These are phyloP conservation scores for Cladochytrium replicatum DNA, from an alignment of 192 early-diverging fungal species.

Conservation along the genomic window DNA sequence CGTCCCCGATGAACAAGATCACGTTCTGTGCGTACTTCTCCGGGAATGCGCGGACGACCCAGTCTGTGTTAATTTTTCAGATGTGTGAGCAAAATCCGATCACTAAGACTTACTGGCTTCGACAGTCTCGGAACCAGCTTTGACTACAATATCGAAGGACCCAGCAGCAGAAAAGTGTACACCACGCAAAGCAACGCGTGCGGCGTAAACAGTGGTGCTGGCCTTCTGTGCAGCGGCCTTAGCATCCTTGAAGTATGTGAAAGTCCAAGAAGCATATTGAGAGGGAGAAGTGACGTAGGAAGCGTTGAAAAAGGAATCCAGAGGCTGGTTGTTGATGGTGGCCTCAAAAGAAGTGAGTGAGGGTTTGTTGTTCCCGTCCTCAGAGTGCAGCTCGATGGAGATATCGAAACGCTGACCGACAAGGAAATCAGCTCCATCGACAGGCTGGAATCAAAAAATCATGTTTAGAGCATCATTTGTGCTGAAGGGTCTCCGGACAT, in stretches of 20 bases:
- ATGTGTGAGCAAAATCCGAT: constrained; percentile 31
- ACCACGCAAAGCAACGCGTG: constrained; percentile 8
- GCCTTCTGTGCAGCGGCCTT: constrained; percentile 19
- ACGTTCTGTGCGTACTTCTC: constrained; percentile 44
- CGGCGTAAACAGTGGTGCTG: constrained; percentile 33
- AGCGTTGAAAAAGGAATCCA: constrained; percentile 28
- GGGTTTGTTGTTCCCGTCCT: constrained; percentile 21
- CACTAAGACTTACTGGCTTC: no score
- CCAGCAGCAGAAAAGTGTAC: constrained; percentile 1
- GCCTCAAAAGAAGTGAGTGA: constrained; percentile 25
- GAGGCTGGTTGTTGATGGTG: constrained; percentile 36
- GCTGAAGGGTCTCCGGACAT: no score
- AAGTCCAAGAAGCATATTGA: constrained; percentile 36
- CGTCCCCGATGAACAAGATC: constrained; percentile 40
- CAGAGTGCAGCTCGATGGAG: constrained; percentile 49
- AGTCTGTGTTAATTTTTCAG: constrained; percentile 28
- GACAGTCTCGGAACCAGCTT: no score
- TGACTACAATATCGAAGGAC: no score
- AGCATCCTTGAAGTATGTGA: constrained; percentile 35
- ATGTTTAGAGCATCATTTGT: no score
- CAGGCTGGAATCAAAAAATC: no score
- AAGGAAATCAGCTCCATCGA: constrained; percentile 46
- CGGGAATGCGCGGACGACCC: constrained; percentile 25
- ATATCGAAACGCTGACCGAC: constrained; percentile 49
- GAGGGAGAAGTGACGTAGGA: constrained; percentile 25